Evolutionary conservation across 2,329 filamentous ascomycete genomes (phyloP).

Genomic region (Trichoderma asperellum): DNA sequence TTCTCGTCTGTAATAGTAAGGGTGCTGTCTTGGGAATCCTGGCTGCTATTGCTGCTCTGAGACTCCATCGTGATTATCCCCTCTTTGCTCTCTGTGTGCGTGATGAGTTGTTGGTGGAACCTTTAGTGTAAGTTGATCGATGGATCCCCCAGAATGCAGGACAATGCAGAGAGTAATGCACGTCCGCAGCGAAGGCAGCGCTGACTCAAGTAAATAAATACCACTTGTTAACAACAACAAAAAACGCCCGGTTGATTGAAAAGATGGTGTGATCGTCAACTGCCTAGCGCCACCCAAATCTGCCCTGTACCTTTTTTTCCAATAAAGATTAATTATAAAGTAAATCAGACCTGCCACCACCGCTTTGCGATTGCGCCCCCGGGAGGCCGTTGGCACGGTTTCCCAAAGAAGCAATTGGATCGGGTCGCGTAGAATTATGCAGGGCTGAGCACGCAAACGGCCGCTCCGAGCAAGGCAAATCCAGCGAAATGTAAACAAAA

Average conservation of each 20-base stretch:
- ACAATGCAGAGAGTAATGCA: background rate
- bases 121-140: background rate
- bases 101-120: background rate
- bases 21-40: conserved; percentile 43
- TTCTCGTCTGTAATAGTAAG: conserved; percentile 44
- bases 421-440: background rate
- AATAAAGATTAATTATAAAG: background rate
- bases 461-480: background rate
- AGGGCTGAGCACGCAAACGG: background rate
- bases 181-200: background rate
- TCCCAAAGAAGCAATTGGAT: background rate
- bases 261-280: background rate
- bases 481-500: background rate
- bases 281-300: background rate
- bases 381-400: background rate
- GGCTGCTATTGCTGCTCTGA: conserved; percentile 41
- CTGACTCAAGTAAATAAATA: background rate
- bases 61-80: conserved; percentile 34
- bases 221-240: background rate
- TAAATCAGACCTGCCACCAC: background rate
- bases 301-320: background rate
- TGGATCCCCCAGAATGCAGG: background rate
- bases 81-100: background rate
- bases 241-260: background rate
- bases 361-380: background rate